A percentile compares a stretch with the other conserved stretches of the same genome.
Evolutionary conservation across 2,329 filamentous ascomycete genomes (phyloP).

Genomic region (Diaporthe citriasiana): DNA sequence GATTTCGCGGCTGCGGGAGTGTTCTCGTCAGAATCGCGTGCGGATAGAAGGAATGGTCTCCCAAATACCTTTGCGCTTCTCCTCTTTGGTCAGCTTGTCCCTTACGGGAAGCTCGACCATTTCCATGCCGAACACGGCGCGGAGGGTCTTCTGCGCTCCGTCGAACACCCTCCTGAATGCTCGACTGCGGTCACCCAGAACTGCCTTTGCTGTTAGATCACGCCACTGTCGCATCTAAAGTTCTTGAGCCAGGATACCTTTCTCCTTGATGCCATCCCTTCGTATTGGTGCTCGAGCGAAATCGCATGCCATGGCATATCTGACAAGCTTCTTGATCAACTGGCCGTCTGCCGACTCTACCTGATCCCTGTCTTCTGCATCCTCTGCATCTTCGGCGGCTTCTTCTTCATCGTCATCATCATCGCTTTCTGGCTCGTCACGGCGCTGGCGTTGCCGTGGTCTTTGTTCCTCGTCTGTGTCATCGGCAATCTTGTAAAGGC

Average conservation of each 20-base stretch:
- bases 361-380: constrained; percentile 52
- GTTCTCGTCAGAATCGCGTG: constrained; percentile 1
- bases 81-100: constrained; percentile 85
- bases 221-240: background rate
- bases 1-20: constrained; percentile 56
- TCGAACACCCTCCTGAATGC: constrained; percentile 84
- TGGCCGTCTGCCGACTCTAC: constrained; percentile 64
- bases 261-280: constrained; percentile 73
- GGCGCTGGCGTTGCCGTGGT: constrained; percentile 57
- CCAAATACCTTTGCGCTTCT: constrained; percentile 77
- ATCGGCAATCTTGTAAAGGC: constrained; percentile 39
- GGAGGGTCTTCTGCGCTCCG: constrained; percentile 80
- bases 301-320: constrained; percentile 77
- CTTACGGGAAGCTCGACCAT: constrained; percentile 84
- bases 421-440: constrained; percentile 48
- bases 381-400: constrained; percentile 54
- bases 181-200: constrained; percentile 78
- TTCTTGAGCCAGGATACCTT: constrained; percentile 60
- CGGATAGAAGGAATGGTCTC: background rate
- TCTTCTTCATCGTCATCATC: constrained; percentile 45
- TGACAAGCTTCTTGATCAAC: constrained; percentile 76
- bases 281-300: constrained; percentile 72
- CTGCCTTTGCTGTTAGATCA: constrained; percentile 54
- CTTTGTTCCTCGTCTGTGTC: constrained; percentile 60
- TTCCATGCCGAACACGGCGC: constrained; percentile 88